Percentiles rank a stretch among this genome's conserved stretches.
Evolutionary conservation across 306 rosid genomes (phyloP).

Genomic region (Calophaca sinica): DNA sequence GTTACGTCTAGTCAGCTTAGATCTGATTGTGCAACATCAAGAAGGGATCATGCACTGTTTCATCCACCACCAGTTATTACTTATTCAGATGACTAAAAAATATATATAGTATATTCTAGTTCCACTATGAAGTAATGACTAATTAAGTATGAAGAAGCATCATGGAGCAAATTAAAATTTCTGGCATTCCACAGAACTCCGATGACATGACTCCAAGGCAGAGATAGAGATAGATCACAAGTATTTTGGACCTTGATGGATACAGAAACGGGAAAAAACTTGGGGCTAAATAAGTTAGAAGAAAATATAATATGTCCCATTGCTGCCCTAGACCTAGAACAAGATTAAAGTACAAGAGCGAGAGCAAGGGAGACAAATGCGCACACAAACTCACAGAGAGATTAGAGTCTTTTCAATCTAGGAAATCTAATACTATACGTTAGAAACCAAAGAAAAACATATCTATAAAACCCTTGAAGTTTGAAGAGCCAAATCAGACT

Average conservation of each 20-base stretch:
- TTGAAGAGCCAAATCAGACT: no score
- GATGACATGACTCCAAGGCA: conserved; percentile 3
- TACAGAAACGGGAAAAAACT: neutral
- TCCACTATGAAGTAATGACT: neutral
- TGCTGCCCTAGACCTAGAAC: neutral
- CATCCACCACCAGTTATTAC: neutral
- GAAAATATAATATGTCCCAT: neutral
- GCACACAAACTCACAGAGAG: neutral
- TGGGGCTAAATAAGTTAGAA: neutral
- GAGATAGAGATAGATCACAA: neutral
- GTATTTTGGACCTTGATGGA: neutral
- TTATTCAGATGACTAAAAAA: neutral
- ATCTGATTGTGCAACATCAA: neutral
- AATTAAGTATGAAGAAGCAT: neutral
- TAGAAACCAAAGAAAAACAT: no score
- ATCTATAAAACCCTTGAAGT: no score
- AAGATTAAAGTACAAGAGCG: neutral
- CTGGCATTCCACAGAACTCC: conserved; percentile 8
- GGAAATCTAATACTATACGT: no score
- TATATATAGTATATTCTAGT: neutral
- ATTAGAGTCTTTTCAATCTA: no score
- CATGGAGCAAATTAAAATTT: conserved; percentile 12
- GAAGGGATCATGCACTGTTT: neutral
- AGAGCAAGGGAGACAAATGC: neutral
- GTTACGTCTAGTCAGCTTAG: neutral